Evolutionary conservation across 495 filamentous ascomycete species (phyloP).

Genomic region (Talaromyces stipitatus): DNA sequence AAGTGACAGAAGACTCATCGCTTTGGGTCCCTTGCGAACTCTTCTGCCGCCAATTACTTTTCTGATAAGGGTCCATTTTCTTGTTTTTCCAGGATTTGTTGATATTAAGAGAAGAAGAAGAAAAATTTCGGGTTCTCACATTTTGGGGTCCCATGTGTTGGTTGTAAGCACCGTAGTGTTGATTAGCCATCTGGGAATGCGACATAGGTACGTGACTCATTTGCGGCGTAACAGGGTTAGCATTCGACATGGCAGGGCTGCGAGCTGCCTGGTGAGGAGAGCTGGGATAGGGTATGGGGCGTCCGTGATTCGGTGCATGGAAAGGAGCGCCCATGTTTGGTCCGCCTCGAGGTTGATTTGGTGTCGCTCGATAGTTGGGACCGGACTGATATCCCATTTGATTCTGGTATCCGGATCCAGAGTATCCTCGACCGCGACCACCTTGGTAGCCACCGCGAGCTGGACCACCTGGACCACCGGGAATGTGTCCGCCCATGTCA

Average conservation of each 20-base stretch:
- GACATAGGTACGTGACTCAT: slow-evolving; percentile 55
- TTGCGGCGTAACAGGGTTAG: slow-evolving; percentile 62
- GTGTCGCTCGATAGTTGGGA: slow-evolving; percentile 48
- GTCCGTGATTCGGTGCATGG: slow-evolving; percentile 13
- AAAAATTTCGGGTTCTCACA: slow-evolving; percentile 53
- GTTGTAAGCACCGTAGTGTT: slow-evolving; percentile 51
- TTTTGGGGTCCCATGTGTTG: slow-evolving; percentile 52
- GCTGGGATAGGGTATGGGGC: slow-evolving; percentile 51
- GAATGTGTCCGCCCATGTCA: slow-evolving; percentile 58
- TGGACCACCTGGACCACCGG: slow-evolving; percentile 35
- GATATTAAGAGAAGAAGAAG: slow-evolving; percentile 24
- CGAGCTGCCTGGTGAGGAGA: slow-evolving; percentile 60
- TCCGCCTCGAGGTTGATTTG: slow-evolving; percentile 57
- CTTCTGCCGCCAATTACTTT: slow-evolving; percentile 17
- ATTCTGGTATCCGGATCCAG: slow-evolving; percentile 48
- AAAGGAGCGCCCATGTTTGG: slow-evolving; percentile 38
- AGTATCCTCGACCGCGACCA: slow-evolving; percentile 64
- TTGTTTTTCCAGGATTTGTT: slow-evolving; percentile 20
- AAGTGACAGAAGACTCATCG: slow-evolving; percentile 4
- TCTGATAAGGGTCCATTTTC: slow-evolving; percentile 15
- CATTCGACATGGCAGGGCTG: slow-evolving; percentile 63
- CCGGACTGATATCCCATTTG: slow-evolving; percentile 62
- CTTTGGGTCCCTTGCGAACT: slow-evolving; percentile 19
- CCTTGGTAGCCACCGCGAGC: slow-evolving; percentile 52
- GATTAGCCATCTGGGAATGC: slow-evolving; percentile 45